Evolutionary conservation across 345 rosid species (phyloP), one percentile per base, ranked within the genome.

Genomic region (Syzygium aromaticum): DNA sequence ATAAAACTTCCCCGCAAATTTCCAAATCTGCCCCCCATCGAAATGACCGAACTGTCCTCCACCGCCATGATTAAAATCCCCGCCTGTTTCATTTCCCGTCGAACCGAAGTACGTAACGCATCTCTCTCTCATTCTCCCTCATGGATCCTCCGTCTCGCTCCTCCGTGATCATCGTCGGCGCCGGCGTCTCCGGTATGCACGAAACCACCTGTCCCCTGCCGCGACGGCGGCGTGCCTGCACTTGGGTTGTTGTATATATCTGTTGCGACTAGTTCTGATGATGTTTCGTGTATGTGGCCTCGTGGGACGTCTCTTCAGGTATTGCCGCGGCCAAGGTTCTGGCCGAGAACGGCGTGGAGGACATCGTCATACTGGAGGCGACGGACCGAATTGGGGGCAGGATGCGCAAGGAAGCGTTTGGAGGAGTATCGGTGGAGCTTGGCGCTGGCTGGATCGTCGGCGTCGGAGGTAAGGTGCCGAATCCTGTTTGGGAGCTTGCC

Each of bases 371-470:
- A 85, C 88, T 97, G 51, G 99, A 97, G 82, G 99, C 99, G 22
- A 92, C 98, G 23, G 98, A 95, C 73, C 95, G 98, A 86, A 94
- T 97, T 86, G 99, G 99, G 3, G 99, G 99, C 49, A 93, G 99
- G 92, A 90, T 97, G 86, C 93, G 92, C 15, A 95, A 97, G 84
- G 93, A 96, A 87, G 89, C 77, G 28, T 97, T 97, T 89, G 98
- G 97, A 40, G 97, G 94, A 87, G 95, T 96, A 86, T 86, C 97
- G 86, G 99, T 95, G 87, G 99, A 97, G 94, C 94, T 97, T 17
- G 99, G 99, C 3, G 99, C 99, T 51, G 98, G 98, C 46, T 97
- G 99, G 99, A 92, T 97, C 33, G 98, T 96, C 52, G 99, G 99
- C 30, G 99, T 97, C 63, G 99, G 99, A 21, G 99, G 99, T 56